Evolutionary conservation across 805 yeast species (phyloP), one percentile per base, ranked within the genome.

Genomic region (Saturnispora galanensis): DNA sequence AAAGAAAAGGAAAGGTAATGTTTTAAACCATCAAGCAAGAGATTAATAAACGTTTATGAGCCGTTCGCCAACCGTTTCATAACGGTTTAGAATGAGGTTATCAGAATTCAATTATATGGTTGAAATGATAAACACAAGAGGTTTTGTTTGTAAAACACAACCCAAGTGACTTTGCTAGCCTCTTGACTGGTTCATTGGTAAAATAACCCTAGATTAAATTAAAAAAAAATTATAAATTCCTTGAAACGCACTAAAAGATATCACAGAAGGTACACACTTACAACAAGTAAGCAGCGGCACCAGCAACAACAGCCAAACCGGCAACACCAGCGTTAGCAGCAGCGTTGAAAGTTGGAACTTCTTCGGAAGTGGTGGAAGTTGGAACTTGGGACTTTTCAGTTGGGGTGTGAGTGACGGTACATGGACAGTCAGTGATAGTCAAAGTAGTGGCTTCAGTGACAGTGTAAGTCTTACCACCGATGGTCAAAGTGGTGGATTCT

Each of bases 341-440:
- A 52, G 52, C 65, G 51, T 53, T 56, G 38, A 52, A 31, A 12
- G 55, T 37, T 15, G 60, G 46, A n/a, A 57, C 32, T 10, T 50
- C 31, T 26, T 54, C 40, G 33, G 55, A 40, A 35, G 55, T 10
- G 6, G 49, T 7, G 10, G 52, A 18, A 38, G 57, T 32, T 48
- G 53, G 44, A 29, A 51, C 35, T 45, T 55, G 43, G 17, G 50
- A 49, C 38, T 56, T 50, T 50, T 59, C 50, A 47, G 56, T 45
- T 40, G 58, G 52, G 45, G 63, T 55, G 49, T 49, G 40, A 42
- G 56, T 55, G 59, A 78, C 58, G 60, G 90, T 83, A 73, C 95
- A 85, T 63, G 89, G 89, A 67, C 84, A 79, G 73, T 85, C 81
- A 58, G 94, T 82, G 76, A 84, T 74, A 64, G 93, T 84, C 58